Evolutionary conservation across 2,329 filamentous ascomycete species (phyloP), one percentile per base, ranked within the genome.

Genomic region (Aspergillus hiratsukae): DNA sequence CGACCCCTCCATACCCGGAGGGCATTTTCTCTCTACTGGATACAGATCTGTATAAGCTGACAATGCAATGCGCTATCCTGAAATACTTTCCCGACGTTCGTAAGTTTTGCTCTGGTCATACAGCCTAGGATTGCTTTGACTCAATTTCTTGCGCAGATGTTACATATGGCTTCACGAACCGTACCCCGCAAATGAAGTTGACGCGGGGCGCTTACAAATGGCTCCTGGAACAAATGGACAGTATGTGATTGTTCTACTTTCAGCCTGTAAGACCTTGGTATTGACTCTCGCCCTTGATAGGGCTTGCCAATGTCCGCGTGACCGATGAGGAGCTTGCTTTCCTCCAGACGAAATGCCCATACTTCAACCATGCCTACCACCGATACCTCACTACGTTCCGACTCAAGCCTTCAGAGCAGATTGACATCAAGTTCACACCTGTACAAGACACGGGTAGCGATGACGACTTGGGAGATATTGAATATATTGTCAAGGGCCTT

Each of bases 41-140:
- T 69, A 93, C 89, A 17, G 86, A 88, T 72, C 75, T 99, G 59
- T 99, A 97, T 83, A 99, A 99, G 76, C 77, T 99, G 75, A 99
- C 94, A 21, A 99, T 99, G 94, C 94, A 99, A 87, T 96, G 90
- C 71, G 91, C 91, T 59, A 88, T 97, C 62, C 83, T 95, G 64
- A 95, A 95, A 75, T 95, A 92, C 78, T 97, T 96, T 74, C 88
- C 88, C 35, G 81, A 92, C 57, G 78, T 80, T 56, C 64, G 78
- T 80, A 63, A 69, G 76, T 70, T 45, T 17, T 25, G 0, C 14
- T 1, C n/a, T 21, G 2, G 23, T 23, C 25, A 9, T 25, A 2
- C 31, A 31, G 23, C 11, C 10, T n/a, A 27, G n/a, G 25, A 1
- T 49, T n/a, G 19, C 25, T 25, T 58, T 60, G 21, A 68, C 41